Percentiles rank a stretch among this genome's conserved stretches.
Evolutionary conservation across 2,329 filamentous ascomycete species (phyloP).

Genomic region (Penicillium brasilianum): DNA sequence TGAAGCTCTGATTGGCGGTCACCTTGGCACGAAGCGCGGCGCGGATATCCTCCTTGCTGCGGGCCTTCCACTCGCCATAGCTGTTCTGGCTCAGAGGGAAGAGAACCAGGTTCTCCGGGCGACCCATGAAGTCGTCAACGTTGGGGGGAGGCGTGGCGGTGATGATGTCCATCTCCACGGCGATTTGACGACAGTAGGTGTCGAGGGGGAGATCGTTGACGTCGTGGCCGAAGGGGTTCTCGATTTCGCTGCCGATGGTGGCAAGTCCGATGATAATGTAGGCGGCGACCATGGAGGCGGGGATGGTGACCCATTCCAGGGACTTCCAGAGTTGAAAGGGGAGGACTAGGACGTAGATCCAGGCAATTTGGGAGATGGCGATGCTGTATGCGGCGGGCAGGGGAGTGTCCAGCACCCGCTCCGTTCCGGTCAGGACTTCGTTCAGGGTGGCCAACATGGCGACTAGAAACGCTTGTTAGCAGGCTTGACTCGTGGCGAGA

Average conservation of each 20-base stretch:
- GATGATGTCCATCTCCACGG: slow-evolving; percentile 75
- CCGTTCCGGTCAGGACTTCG: slow-evolving; percentile 73
- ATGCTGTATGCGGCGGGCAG: slow-evolving; percentile 83
- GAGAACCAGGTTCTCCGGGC: slow-evolving; percentile 44
- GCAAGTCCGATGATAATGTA: slow-evolving; percentile 84
- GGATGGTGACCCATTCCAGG: slow-evolving; percentile 76
- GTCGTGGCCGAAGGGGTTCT: slow-evolving; percentile 83
- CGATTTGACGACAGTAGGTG: slow-evolving; percentile 75
- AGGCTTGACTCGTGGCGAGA: neutral
- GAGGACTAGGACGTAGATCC: slow-evolving; percentile 79
- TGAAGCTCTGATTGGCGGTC: slow-evolving; percentile 14
- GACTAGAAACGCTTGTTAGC: slow-evolving; percentile 43
- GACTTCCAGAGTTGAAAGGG: slow-evolving; percentile 75
- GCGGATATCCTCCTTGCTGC: slow-evolving; percentile 54
- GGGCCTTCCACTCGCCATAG: slow-evolving; percentile 56
- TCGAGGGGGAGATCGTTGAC: slow-evolving; percentile 83
- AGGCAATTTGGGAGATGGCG: slow-evolving; percentile 83
- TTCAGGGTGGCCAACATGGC: slow-evolving; percentile 68
- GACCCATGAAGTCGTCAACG: slow-evolving; percentile 54
- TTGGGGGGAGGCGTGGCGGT: slow-evolving; percentile 62
- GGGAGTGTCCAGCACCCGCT: slow-evolving; percentile 81
- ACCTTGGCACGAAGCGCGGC: slow-evolving; percentile 48
- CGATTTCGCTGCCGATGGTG: slow-evolving; percentile 78
- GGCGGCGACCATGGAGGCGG: slow-evolving; percentile 70
- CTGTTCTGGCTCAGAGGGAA: slow-evolving; percentile 51